A percentile compares a stretch with the other conserved stretches of the same genome.
Conservation (phyloP, 345 rosid species). For the Salix purpurea region DNA sequence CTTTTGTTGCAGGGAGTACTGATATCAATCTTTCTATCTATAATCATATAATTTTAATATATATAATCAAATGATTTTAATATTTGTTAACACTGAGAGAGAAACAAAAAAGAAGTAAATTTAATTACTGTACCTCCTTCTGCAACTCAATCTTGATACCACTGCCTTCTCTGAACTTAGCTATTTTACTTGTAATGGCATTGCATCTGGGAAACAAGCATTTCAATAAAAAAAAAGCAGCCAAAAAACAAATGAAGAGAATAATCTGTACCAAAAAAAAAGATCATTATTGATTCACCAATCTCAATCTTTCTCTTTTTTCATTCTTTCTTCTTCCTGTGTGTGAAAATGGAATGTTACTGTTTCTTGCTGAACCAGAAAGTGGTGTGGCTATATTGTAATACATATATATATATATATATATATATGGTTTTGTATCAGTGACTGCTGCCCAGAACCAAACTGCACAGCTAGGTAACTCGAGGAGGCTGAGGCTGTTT, state of each 20-base stretch:
- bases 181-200: background rate
- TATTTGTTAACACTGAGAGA: background rate
- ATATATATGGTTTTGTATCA: constrained; percentile 1
- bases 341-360: background rate
- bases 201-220: background rate
- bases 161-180: background rate
- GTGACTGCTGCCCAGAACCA: constrained; percentile 35
- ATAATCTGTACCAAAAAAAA: background rate
- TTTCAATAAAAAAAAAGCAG: background rate
- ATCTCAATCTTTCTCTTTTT: background rate
- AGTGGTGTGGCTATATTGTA: background rate
- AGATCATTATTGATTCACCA: background rate
- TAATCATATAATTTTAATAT: too few relatives aligned
- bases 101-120: too few relatives aligned
- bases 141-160: background rate
- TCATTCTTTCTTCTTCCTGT: background rate
- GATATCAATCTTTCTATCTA: too few relatives aligned
- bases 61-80: background rate
- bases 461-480: constrained; percentile 38
- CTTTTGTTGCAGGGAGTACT: background rate
- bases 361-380: background rate
- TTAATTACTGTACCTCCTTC: background rate
- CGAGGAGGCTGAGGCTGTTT: constrained; percentile 68
- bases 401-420: background rate
- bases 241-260: background rate